Evolutionary conservation across 169 alveolate genomes (phyloP).

Genomic region (Toxoplasma gondii): DNA sequence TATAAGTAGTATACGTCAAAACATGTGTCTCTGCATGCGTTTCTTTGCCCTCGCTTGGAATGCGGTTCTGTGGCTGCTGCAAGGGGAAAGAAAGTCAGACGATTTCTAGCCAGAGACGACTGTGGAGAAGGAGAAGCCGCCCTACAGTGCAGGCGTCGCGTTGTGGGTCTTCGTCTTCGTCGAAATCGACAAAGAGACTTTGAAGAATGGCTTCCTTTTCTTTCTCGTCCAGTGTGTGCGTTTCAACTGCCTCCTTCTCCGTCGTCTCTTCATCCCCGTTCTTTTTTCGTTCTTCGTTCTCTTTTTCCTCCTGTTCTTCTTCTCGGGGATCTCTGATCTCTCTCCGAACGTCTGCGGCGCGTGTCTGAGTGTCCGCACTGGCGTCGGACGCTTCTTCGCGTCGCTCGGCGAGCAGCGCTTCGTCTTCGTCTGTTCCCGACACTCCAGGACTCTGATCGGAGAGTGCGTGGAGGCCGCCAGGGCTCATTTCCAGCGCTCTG

Average conservation of each 20-base stretch:
- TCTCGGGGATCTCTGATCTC: neutral
- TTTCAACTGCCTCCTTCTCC: neutral
- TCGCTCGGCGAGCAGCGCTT: too few relatives aligned
- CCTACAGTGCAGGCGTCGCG: neutral
- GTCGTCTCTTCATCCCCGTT: neutral
- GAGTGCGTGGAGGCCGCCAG: too few relatives aligned
- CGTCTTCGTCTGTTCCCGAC: too few relatives aligned
- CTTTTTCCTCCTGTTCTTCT: neutral
- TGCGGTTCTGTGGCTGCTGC: too few relatives aligned
- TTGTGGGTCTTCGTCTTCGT: neutral
- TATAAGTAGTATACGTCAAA: neutral
- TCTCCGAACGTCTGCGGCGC: too few relatives aligned
- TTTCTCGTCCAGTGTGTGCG: neutral
- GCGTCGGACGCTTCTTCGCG: too few relatives aligned
- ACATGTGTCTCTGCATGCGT: too few relatives aligned
- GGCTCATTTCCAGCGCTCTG: too few relatives aligned
- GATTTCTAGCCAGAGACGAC: slow-evolving; percentile 1
- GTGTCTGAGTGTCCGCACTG: too few relatives aligned
- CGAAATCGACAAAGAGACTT: neutral
- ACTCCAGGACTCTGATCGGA: too few relatives aligned
- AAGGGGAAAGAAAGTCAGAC: too few relatives aligned
- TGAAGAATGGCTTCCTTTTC: neutral
- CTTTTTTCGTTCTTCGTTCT: neutral
- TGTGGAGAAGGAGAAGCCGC: neutral
- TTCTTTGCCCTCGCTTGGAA: too few relatives aligned